Evolutionary conservation across 345 rosid species (phyloP), one percentile per base, ranked within the genome.

Genomic region (Melastoma malabathricum): DNA sequence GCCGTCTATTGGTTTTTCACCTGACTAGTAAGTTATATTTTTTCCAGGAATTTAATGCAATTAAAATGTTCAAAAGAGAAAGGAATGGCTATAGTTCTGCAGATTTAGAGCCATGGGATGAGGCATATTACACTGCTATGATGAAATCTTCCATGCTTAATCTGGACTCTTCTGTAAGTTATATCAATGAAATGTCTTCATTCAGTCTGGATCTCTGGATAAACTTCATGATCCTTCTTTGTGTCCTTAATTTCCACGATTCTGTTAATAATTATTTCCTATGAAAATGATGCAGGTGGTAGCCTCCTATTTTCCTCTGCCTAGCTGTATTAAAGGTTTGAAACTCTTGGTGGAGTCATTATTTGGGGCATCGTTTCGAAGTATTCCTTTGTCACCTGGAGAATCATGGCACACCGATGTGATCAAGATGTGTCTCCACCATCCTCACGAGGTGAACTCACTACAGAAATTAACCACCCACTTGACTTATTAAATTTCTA

Each of bases 381-480:
- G 64, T 34, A 59, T 82, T 51, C 71, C 93, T 31, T 60, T 84
- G 68, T 77, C 81, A 47, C 93, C 79, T 14, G 96, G 98, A 39
- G 98, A 90, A 82, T 82, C 96, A 7, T 90, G 98, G 98, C 93
- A 90, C 65, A 84, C 96, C 18, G 77, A 80, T 50, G 95, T 90
- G 60, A 76, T 83, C 48, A 86, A 90, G 78, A 58, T 86, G 85
- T 67, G 73, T 53, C 85, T 90, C 60, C 78, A 78, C 68, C 94
- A 86, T 69, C 93, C 95, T 5, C 89, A 86, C 44, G 98, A 90
- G 93, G 98, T 86, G 34, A 9, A 29, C 34, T 29, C 54, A 29
- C 16, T 27, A 27, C 31, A 27, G 4, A 27, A 27, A 27, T 27
- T 27, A 27, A 27, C 31, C 31, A n/a, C n/a, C n/a, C 31, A 27